Conservation (phyloP, 306 rosid species). For the Casuarina equisetifolia region DNA sequence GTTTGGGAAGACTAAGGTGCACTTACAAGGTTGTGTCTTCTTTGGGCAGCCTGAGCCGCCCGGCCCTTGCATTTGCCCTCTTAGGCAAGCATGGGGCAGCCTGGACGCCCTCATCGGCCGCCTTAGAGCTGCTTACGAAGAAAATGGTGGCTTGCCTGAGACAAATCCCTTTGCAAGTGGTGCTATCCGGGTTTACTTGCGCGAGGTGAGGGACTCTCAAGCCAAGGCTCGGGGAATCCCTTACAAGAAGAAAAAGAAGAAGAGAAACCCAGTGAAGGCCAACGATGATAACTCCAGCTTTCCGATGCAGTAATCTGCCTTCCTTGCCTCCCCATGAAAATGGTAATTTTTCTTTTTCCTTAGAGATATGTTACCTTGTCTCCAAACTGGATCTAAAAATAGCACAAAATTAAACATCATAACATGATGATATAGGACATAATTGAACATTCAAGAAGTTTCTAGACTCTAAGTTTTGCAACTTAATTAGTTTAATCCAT, state of each 20-base stretch:
- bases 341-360: constrained; percentile 7
- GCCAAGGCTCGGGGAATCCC: constrained; percentile 64
- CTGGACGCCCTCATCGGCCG: constrained; percentile 64
- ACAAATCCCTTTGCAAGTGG: constrained; percentile 54
- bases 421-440: not conserved
- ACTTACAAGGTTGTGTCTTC: constrained; percentile 49
- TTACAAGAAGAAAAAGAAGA: constrained; percentile 63
- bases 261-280: constrained; percentile 32
- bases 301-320: constrained; percentile 12
- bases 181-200: constrained; percentile 42
- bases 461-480: not conserved
- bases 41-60: constrained; percentile 64
- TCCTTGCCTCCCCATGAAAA: not conserved
- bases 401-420: not conserved
- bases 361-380: not conserved
- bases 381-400: not conserved
- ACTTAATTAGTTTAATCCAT: not conserved
- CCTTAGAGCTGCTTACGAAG: constrained; percentile 62
- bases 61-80: constrained; percentile 56
- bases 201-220: constrained; percentile 58
- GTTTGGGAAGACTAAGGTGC: constrained; percentile 66
- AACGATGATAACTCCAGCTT: constrained; percentile 17
- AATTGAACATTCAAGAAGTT: not conserved
- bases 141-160: constrained; percentile 56
- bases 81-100: constrained; percentile 72